Evolutionary conservation across 2,329 filamentous ascomycete genomes (phyloP).

Genomic region (Xylariaceae sp.): DNA sequence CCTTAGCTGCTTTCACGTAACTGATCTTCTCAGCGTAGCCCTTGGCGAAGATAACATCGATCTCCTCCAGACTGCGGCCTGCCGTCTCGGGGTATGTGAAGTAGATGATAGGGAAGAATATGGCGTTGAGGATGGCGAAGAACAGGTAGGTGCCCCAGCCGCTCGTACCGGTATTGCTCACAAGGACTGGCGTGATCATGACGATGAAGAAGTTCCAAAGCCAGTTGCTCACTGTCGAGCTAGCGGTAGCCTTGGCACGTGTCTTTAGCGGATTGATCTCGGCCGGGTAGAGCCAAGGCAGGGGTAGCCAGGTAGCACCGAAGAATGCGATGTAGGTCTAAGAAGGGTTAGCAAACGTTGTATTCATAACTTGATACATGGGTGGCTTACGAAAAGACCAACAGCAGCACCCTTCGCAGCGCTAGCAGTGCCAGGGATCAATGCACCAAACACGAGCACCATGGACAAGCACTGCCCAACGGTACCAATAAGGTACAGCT

Average conservation of each 20-base stretch:
- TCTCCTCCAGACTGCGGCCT: conserved; percentile 60
- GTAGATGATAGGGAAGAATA: conserved; percentile 55
- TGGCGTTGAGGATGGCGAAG: conserved; percentile 54
- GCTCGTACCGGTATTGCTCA: conserved; percentile 55
- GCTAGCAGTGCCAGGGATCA: conserved; percentile 68
- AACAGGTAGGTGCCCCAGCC: conserved; percentile 58
- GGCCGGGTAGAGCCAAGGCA: conserved; percentile 66
- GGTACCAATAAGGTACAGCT: conserved; percentile 53
- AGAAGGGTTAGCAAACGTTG: background rate
- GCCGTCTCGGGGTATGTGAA: conserved; percentile 61
- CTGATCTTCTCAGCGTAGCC: conserved; percentile 63
- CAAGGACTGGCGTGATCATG: conserved; percentile 69
- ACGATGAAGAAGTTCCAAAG: conserved; percentile 59
- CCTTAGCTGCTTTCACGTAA: conserved; percentile 64
- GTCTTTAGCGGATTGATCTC: conserved; percentile 60
- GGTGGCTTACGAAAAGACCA: conserved; percentile 59
- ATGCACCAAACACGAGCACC: conserved; percentile 65
- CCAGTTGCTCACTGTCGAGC: conserved; percentile 62
- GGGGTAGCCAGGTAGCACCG: conserved; percentile 68
- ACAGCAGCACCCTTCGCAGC: conserved; percentile 72
- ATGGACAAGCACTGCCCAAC: conserved; percentile 61
- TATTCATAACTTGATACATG: too few species aligned
- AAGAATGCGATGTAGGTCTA: conserved; percentile 71
- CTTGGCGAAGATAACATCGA: conserved; percentile 66
- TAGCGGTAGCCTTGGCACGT: conserved; percentile 53